These are phyloP conservation scores for Nicotiana knightiana DNA, from an alignment of 257 asterid genomes.

Conservation along the genomic window DNA sequence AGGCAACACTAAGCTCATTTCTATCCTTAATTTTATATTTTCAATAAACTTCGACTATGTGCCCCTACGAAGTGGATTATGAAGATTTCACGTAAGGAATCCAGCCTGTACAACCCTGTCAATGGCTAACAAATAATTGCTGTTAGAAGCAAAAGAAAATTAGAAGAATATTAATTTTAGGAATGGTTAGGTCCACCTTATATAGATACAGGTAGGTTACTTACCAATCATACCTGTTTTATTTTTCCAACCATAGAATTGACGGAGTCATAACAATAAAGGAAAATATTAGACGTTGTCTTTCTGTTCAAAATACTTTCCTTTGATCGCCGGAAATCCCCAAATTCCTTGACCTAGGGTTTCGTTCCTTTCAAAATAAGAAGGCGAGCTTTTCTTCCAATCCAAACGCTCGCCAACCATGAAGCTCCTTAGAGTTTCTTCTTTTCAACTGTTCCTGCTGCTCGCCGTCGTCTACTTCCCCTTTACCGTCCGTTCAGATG, in stretches of 20 bases:
- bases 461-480: slow-evolving; percentile 23
- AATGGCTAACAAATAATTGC: background rate
- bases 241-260: background rate
- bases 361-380: background rate
- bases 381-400: background rate
- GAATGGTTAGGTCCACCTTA: background rate
- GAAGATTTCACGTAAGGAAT: background rate
- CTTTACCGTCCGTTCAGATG: slow-evolving; percentile 45
- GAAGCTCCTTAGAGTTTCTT: background rate
- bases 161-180: background rate
- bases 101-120: background rate
- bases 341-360: background rate
- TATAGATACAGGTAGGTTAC: background rate
- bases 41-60: background rate
- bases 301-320: background rate
- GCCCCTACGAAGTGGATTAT: background rate
- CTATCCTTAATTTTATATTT: background rate
- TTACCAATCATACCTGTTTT: background rate
- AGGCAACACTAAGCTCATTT: background rate
- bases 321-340: slow-evolving; percentile 4
- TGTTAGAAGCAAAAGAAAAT: background rate
- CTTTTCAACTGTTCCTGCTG: slow-evolving; percentile 15
- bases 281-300: background rate
- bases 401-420: slow-evolving; percentile 12
- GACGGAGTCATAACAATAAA: background rate